phyloP scores from a whole-genome alignment of 306 rosid species.

The Ziziphus jujuba region DNA sequence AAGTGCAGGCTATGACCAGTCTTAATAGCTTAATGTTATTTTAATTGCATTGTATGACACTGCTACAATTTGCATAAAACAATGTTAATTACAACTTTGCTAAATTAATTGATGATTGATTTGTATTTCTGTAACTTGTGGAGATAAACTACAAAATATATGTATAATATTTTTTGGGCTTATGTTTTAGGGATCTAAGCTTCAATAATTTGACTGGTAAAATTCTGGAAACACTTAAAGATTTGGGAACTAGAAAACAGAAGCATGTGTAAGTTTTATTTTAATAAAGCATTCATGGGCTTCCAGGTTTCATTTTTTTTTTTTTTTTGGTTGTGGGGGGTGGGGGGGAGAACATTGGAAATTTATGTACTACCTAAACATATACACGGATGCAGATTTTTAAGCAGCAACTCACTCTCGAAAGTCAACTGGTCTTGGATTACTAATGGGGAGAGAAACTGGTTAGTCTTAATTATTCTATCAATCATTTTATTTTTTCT shows the following conservation, averaged over 20 bases:
- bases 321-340: too few relatives aligned
- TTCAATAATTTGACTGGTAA: conserved; percentile 21
- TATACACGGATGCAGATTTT: conserved; percentile 49
- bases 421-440: conserved; percentile 65
- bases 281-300: background rate
- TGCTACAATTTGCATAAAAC: too few relatives aligned
- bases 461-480: conserved; percentile 38
- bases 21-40: too few relatives aligned
- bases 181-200: conserved; percentile 34
- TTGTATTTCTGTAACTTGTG: too few relatives aligned
- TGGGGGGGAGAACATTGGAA: background rate
- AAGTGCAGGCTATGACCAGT: too few relatives aligned
- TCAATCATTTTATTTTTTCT: too few relatives aligned
- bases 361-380: background rate
- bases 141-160: background rate
- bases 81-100: too few relatives aligned
- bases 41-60: too few relatives aligned
- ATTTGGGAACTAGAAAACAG: background rate
- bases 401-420: conserved; percentile 66
- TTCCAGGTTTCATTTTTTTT: background rate
- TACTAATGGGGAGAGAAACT: background rate
- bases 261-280: conserved; percentile 37
- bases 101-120: too few relatives aligned
- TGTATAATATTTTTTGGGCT: too few relatives aligned
- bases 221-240: conserved; percentile 17